Evolutionary conservation across 106 monocot genomes (phyloP).

Genomic region (Platanthera guangdongensis): DNA sequence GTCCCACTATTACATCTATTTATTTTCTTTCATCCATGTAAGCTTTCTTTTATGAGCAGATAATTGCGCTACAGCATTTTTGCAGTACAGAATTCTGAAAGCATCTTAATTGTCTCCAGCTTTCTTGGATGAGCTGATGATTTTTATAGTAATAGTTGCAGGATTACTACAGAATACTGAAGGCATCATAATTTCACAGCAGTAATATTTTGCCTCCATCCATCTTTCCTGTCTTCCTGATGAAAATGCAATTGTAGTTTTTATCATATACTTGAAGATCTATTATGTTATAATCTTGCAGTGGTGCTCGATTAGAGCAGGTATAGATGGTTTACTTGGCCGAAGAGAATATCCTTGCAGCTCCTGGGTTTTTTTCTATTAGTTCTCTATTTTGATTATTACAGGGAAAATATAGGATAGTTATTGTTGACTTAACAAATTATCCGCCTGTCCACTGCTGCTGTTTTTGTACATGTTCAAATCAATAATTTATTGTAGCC

Average conservation of each 20-base stretch:
- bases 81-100: background rate
- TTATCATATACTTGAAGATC: background rate
- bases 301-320: background rate
- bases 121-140: too few relatives aligned
- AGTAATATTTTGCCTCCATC: background rate
- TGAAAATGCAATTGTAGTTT: background rate
- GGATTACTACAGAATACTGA: background rate
- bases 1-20: background rate
- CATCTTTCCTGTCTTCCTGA: background rate
- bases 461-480: background rate
- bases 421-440: background rate
- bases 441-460: background rate
- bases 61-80: background rate
- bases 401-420: background rate
- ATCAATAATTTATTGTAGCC: background rate
- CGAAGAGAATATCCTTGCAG: background rate
- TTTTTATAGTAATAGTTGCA: too few relatives aligned
- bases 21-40: background rate
- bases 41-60: background rate
- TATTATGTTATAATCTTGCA: background rate
- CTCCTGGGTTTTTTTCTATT: background rate
- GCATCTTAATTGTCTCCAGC: background rate
- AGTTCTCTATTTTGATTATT: background rate
- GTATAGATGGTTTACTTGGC: background rate
- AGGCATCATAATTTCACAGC: background rate